Base-by-base conservation (phyloP, 2,329 filamentous ascomycete genomes). In the Chaetomium sp. region DNA sequence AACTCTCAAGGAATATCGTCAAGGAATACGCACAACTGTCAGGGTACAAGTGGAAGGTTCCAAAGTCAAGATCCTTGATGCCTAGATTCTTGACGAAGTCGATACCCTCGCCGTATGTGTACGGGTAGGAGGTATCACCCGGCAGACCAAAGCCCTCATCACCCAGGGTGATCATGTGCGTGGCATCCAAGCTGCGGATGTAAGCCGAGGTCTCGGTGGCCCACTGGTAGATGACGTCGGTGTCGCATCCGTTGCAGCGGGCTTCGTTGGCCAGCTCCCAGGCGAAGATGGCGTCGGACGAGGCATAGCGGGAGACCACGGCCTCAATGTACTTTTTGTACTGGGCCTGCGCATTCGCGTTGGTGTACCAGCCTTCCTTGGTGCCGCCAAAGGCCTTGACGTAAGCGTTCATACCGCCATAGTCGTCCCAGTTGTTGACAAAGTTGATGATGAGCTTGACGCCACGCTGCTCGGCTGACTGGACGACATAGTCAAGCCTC, bases 361-460 rank as follows among this genome's bases (percentile, higher is more conserved):
- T 76, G 35, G 74, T 77, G 67, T 82, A 86, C 74, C 80, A 86
- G 8, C 69, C 68, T 33, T 75, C 71, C 56, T 79, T 73, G 54
- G 67, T 70, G 27, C 76, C 77, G 40, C 79, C 81, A 54, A 80
- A 84, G 1, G 77, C 79, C 9, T 68, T 71, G 45, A 76, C 75
- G 62, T 85, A 86, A 1, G 79, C 78, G 9, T 74, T 72, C 70
- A 86, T 85, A 48, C 84, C 83, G 34, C 82, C 84, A 44, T 85
- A 87, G 64, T 88, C 85, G 46, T 73, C 74, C 84, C 84, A 88
- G 70, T 87, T 82, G 70, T 88, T 88, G 54, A 87, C 81, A 44
- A 86, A 81, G 61, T 81, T 79, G 65, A 85, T 78, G 58, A 87
- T 84, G 5, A 87, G 71, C 67, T 85, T 84, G 61, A 87, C 74